These are phyloP conservation scores for Xylariaceae sp. DNA, from an alignment of 2,329 filamentous ascomycete genomes.

Conservation along the genomic window DNA sequence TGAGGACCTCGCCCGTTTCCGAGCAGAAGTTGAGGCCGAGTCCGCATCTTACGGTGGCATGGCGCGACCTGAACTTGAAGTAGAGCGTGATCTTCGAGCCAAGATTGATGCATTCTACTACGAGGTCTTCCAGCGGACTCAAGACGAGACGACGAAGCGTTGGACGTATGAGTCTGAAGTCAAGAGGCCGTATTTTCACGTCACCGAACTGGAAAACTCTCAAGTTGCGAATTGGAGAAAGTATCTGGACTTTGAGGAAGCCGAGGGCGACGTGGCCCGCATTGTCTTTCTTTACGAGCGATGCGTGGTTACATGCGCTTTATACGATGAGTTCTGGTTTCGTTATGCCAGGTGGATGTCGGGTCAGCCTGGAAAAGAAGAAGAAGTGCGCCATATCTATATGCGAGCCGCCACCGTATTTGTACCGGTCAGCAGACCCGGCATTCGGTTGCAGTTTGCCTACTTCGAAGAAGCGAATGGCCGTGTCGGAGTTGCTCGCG, in stretches of 20 bases:
- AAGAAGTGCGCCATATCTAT: slow-evolving; percentile 90
- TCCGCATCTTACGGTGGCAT: slow-evolving; percentile 48
- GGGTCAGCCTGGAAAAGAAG: slow-evolving; percentile 73
- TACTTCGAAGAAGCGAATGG: slow-evolving; percentile 89
- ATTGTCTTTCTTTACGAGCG: slow-evolving; percentile 87
- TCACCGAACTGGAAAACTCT: slow-evolving; percentile 82
- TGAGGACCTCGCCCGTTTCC: slow-evolving; percentile 66
- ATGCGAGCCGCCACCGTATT: slow-evolving; percentile 81
- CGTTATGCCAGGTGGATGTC: slow-evolving; percentile 96
- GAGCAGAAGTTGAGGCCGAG: slow-evolving; percentile 69
- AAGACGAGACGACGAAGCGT: slow-evolving; percentile 84
- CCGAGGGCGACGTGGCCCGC: slow-evolving; percentile 72
- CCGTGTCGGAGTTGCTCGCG: slow-evolving; percentile 73
- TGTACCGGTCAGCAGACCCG: slow-evolving; percentile 81
- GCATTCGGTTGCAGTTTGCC: slow-evolving; percentile 84
- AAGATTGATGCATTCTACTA: slow-evolving; percentile 80
- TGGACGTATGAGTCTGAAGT: slow-evolving; percentile 95
- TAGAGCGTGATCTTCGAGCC: slow-evolving; percentile 77
- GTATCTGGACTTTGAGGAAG: slow-evolving; percentile 94
- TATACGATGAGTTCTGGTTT: slow-evolving; percentile 98
- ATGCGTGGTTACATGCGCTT: slow-evolving; percentile 85
- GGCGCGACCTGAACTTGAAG: slow-evolving; percentile 68
- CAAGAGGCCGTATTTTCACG: slow-evolving; percentile 95
- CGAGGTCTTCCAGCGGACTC: slow-evolving; percentile 75
- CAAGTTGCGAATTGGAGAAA: slow-evolving; percentile 92